Conservation (phyloP, 768 basidiomycete species). For the Pisolithus tinctorius region DNA sequence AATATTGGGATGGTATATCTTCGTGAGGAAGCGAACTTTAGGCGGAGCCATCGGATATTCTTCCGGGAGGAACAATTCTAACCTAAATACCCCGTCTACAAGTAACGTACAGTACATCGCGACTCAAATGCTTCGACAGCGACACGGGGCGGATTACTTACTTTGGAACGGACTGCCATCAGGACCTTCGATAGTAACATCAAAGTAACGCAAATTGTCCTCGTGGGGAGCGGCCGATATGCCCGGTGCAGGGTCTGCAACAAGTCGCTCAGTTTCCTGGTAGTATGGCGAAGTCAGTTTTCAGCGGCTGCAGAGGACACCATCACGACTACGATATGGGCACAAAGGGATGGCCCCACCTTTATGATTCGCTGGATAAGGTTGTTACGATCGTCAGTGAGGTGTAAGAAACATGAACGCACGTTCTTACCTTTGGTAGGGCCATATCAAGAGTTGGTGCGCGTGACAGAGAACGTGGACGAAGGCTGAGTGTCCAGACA, state of each 20-base stretch:
- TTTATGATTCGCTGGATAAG: constrained; percentile 45
- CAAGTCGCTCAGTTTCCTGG: constrained; percentile 95
- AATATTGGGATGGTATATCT: constrained; percentile 99
- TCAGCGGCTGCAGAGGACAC: constrained; percentile 8
- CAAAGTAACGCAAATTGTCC: constrained; percentile 97
- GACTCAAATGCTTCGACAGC: constrained; percentile 1
- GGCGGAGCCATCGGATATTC: constrained; percentile 99
- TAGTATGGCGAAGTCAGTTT: not conserved
- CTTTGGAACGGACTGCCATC: constrained; percentile 89
- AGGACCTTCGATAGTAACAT: constrained; percentile 94
- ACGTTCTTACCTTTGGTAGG: constrained; percentile 27
- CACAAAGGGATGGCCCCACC: constrained; percentile 25
- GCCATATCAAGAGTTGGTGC: constrained; percentile 23
- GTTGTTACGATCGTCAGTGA: constrained; percentile 3
- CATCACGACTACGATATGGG: constrained; percentile 8
- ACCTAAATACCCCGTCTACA: constrained; percentile 83
- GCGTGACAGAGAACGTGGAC: constrained; percentile 3
- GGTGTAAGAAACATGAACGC: not conserved
- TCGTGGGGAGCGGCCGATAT: constrained; percentile 95
- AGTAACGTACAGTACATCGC: not conserved
- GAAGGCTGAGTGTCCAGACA: not conserved
- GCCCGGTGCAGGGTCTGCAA: constrained; percentile 94
- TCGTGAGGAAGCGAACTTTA: constrained; percentile 95
- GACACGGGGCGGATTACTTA: constrained; percentile 30
- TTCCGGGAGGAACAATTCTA: constrained; percentile 97